phyloP scores from a whole-genome alignment of 23 red algal species.

The Agarophyton chilense region DNA sequence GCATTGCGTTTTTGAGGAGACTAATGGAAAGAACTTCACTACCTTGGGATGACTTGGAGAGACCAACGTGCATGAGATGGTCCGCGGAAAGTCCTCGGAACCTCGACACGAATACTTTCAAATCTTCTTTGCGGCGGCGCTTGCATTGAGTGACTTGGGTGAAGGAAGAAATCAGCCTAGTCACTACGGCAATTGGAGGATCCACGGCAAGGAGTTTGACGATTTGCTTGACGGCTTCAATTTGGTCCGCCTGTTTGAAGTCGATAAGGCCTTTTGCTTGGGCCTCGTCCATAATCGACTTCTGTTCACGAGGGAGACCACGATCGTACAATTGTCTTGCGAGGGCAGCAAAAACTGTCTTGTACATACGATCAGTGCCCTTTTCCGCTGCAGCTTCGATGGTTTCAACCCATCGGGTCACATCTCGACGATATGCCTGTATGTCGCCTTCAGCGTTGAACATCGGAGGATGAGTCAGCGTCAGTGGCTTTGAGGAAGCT shows the following conservation, averaged over 20 bases:
- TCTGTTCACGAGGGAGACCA: too few relatives aligned
- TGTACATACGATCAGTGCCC: background rate
- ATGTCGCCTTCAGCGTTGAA: background rate
- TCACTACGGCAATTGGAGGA: slow-evolving; percentile 35
- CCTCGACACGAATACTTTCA: too few relatives aligned
- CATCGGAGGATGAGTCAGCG: background rate
- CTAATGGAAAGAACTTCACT: slow-evolving; percentile 7
- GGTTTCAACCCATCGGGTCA: slow-evolving; percentile 2
- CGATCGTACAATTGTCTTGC: slow-evolving; percentile 3
- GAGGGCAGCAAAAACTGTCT: background rate
- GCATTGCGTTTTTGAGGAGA: slow-evolving; percentile 24
- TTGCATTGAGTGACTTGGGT: too few relatives aligned
- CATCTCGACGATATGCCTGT: background rate
- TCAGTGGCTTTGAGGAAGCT: background rate
- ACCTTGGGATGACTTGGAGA: slow-evolving; percentile 7
- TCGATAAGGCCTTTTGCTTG: slow-evolving; percentile 39
- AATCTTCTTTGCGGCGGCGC: too few relatives aligned
- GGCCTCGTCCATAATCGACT: background rate
- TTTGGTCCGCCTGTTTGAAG: slow-evolving; percentile 32
- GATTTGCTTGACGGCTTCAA: slow-evolving; percentile 1
- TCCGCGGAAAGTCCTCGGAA: slow-evolving; percentile 18
- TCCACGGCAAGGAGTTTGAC: background rate
- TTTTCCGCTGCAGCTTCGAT: background rate
- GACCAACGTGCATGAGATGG: background rate
- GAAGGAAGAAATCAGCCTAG: too few relatives aligned